A percentile compares a stretch with the other conserved stretches of the same genome.
Evolutionary conservation across 129 eudicot species (phyloP).

Genomic region (Mikania micrantha): DNA sequence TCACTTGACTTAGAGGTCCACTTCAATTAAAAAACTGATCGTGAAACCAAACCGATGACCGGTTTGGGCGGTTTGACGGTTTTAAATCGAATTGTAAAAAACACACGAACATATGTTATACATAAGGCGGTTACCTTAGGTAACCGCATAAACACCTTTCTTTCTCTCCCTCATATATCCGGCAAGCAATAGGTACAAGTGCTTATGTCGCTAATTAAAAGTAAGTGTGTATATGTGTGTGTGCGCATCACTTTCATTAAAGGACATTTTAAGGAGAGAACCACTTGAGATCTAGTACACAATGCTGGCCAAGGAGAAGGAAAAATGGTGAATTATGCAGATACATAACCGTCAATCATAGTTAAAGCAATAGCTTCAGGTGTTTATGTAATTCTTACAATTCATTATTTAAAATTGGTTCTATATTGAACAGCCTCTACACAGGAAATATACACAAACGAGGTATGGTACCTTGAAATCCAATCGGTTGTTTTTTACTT

Average conservation of each 20-base stretch:
- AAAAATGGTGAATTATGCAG: background rate
- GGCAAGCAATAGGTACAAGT: background rate
- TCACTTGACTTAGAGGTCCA: too few relatives aligned
- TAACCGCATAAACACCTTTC: background rate
- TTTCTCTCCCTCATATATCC: background rate
- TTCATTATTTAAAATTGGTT: background rate
- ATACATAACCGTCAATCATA: background rate
- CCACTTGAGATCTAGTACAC: background rate
- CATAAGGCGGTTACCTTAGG: background rate
- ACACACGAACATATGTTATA: background rate
- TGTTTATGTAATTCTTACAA: background rate
- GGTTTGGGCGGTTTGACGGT: too few relatives aligned
- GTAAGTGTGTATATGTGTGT: background rate
- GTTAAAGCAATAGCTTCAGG: background rate
- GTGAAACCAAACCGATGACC: too few relatives aligned
- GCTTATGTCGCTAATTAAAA: background rate
- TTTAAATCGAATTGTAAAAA: background rate
- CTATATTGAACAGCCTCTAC: background rate
- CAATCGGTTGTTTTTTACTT: constrained; percentile 72
- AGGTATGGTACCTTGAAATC: constrained; percentile 75
- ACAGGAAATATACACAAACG: background rate
- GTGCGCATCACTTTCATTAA: background rate
- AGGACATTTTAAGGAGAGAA: background rate
- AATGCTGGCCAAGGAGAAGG: background rate
- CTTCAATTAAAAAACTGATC: too few relatives aligned